phyloP scores from a whole-genome alignment of 306 rosid species.

The Chamaecrista fasciculata region DNA sequence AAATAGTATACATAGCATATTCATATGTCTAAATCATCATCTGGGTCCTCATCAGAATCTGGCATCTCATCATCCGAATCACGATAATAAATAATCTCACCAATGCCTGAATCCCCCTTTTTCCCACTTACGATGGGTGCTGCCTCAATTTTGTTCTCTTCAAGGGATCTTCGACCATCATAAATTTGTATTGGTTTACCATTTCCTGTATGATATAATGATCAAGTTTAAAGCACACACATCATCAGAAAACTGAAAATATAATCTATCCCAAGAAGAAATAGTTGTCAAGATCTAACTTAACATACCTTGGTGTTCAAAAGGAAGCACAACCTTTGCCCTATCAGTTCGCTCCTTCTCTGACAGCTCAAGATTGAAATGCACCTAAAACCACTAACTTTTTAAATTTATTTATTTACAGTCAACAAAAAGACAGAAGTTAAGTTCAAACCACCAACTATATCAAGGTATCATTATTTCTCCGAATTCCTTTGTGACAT shows the following conservation, averaged over 20 bases:
- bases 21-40: conserved; percentile 91
- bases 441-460: conserved; percentile 14
- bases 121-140: conserved; percentile 33
- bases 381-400: conserved; percentile 52
- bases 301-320: conserved; percentile 86
- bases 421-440: conserved; percentile 3
- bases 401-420: background rate
- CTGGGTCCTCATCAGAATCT: conserved; percentile 98
- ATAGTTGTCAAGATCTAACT: background rate
- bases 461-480: conserved; percentile 10
- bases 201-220: conserved; percentile 51
- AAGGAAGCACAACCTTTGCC: conserved; percentile 90
- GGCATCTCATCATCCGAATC: conserved; percentile 99
- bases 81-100: conserved; percentile 85
- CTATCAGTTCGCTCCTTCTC: conserved; percentile 87
- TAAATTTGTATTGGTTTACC: conserved; percentile 78
- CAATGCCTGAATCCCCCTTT: conserved; percentile 53
- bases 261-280: too few species aligned
- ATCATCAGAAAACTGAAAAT: background rate
- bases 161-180: conserved; percentile 75
- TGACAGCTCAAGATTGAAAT: conserved; percentile 80
- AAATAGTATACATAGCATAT: background rate
- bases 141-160: conserved; percentile 42
- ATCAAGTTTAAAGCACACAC: background rate
- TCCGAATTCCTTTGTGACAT: background rate